Evolutionary conservation across 139 green algal species (phyloP), one percentile per base, ranked within the genome.

Genomic region (Coelastrella sp.): DNA sequence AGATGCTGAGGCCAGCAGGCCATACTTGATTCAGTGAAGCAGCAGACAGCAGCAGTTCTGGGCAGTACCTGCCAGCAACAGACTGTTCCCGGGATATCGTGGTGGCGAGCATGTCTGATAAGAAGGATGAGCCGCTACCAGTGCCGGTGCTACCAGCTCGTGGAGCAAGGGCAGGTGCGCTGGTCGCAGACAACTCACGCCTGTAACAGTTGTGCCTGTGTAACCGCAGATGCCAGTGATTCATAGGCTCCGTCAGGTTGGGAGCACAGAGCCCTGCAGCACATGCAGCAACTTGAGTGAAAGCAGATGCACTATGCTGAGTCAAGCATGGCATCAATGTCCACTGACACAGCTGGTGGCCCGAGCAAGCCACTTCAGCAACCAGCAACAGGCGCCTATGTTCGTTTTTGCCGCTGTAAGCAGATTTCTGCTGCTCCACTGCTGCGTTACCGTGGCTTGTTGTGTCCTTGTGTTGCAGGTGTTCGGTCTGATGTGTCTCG

Each of bases 401-500:
- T 47, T 47, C 1, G 0, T n/a, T n/a, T n/a, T n/a, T 47, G 32
- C 1, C 32, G 32, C 32, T 47, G 32, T 47, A 47, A 47, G 32
- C 32, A 47, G 32, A 47, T 47, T 47, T 47, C 32, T 47, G 32
- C 32, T 47, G 32, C 32, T 47, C 32, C 32, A 47, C 32, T 47
- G 32, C 32, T 47, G 32, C 32, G 32, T 47, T 47, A 47, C 32
- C 32, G 32, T 47, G 32, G 32, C 20, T 5, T 73, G 61, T 59
- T 83, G 85, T 32, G 11, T 23, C 19, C 58, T 16, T 32, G 16
- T 79, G 65, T 74, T 80, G 11, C 89, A 88, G 94, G 94, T 47
- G 83, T 96, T n/a, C 91, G 92, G 32, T 64, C 58, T 5, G 94
- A 96, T 73, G 7, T 94, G 61, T 79, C 92, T 80, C 81, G 91